Percentiles rank a stretch among this genome's conserved stretches.
These are phyloP conservation scores for Albatrellus ellisii DNA, from an alignment of 768 basidiomycete species.

Conservation along the genomic window DNA sequence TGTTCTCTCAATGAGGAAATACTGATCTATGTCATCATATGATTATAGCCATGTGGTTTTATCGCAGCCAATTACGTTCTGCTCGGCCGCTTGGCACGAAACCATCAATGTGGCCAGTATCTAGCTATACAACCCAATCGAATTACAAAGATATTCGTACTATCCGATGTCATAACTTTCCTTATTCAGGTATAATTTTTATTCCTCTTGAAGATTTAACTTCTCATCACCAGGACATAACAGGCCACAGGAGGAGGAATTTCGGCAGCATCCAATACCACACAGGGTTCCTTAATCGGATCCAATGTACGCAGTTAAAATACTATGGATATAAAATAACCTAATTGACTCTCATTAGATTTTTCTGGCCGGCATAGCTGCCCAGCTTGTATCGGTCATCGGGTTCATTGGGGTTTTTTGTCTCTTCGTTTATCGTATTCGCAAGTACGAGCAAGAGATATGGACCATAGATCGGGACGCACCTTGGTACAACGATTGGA, in stretches of 20 bases:
- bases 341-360: neutral
- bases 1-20: no score
- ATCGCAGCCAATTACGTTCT: constrained; percentile 58
- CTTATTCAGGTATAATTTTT: constrained; percentile 36
- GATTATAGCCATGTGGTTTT: constrained; percentile 54
- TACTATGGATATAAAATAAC: neutral
- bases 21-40: neutral
- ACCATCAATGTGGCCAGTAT: constrained; percentile 32
- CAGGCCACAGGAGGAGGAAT: constrained; percentile 38
- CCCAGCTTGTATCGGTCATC: constrained; percentile 9
- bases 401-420: constrained; percentile 27
- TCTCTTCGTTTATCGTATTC: constrained; percentile 25
- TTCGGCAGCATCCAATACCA: constrained; percentile 27
- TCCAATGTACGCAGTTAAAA: constrained; percentile 21
- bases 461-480: constrained; percentile 27
- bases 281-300: constrained; percentile 18
- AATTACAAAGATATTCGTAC: constrained; percentile 46
- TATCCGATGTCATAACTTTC: constrained; percentile 54
- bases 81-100: constrained; percentile 43
- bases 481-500: constrained; percentile 46
- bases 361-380: constrained; percentile 4
- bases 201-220: constrained; percentile 1
- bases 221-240: neutral
- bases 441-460: constrained; percentile 23
- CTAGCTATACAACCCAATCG: constrained; percentile 30